A percentile compares a stretch with the other conserved stretches of the same genome.
Conservation (phyloP, 129 eudicot genomes). For the Saposhnikovia divaricata region DNA sequence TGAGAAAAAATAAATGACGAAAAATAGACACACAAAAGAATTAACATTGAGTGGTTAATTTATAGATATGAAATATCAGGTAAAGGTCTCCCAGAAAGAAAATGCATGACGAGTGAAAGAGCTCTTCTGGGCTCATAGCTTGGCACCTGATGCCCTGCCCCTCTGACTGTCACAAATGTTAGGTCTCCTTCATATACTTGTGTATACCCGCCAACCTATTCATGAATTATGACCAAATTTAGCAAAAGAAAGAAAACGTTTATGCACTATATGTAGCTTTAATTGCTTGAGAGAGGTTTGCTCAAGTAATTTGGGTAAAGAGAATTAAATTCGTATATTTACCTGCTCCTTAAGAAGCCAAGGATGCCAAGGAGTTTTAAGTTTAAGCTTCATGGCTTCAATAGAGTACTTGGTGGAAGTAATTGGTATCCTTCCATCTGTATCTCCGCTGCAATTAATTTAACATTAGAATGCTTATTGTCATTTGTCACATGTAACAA, state of each 20-base stretch:
- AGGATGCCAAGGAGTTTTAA: slow-evolving; percentile 63
- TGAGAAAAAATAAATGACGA: neutral
- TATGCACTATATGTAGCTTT: neutral
- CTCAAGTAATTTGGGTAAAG: neutral
- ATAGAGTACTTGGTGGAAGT: slow-evolving; percentile 73
- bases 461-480: neutral
- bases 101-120: slow-evolving; percentile 52
- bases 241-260: neutral
- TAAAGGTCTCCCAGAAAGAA: slow-evolving; percentile 49
- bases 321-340: neutral
- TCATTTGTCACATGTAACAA: neutral
- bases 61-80: slow-evolving; percentile 11
- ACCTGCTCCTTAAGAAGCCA: slow-evolving; percentile 69
- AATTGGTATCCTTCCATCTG: slow-evolving; percentile 75
- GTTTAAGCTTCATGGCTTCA: slow-evolving; percentile 40
- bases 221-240: neutral
- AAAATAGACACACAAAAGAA: slow-evolving; percentile 3
- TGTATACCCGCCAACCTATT: slow-evolving; percentile 69
- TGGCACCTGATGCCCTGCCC: slow-evolving; percentile 94
- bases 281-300: neutral
- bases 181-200: slow-evolving; percentile 62
- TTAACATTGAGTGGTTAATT: neutral
- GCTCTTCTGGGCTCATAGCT: slow-evolving; percentile 74
- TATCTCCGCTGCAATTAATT: slow-evolving; percentile 52
- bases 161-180: slow-evolving; percentile 77